These are phyloP conservation scores for Cucumis cinereus DNA, from an alignment of 306 rosid genomes.

Conservation along the genomic window DNA sequence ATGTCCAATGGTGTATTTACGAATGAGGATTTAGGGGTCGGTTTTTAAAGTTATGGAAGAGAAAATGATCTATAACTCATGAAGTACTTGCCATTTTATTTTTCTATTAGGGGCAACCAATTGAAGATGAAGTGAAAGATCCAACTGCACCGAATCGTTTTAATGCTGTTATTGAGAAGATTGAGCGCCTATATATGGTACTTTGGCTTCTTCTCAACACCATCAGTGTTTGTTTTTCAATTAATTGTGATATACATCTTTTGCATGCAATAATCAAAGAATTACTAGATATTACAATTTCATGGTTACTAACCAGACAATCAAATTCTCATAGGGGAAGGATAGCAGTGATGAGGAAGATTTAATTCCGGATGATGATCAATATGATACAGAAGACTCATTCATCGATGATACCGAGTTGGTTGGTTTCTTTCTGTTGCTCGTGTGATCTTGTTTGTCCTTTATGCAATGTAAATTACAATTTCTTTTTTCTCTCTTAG, in stretches of 20 bases:
- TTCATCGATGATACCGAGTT: constrained; percentile 94
- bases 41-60: background rate
- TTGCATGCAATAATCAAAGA: background rate
- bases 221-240: constrained; percentile 5
- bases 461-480: constrained; percentile 8
- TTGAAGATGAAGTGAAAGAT: constrained; percentile 52
- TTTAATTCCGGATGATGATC: constrained; percentile 83
- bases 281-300: background rate
- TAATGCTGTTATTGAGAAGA: constrained; percentile 96
- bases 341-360: constrained; percentile 96
- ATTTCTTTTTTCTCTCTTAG: background rate
- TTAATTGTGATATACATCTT: background rate
- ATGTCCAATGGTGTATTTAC: background rate
- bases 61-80: background rate
- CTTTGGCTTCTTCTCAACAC: background rate
- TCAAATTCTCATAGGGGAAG: constrained; percentile 54
- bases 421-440: constrained; percentile 37
- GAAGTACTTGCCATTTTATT: background rate
- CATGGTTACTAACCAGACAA: background rate
- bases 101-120: constrained; percentile 44
- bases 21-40: background rate
- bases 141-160: constrained; percentile 70
- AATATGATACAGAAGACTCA: constrained; percentile 96
- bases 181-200: constrained; percentile 93
- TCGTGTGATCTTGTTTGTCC: constrained; percentile 14